Evolutionary conservation across 2,329 filamentous ascomycete species (phyloP), one percentile per base, ranked within the genome.

Genomic region (Neoscytalidium dimidiatum): DNA sequence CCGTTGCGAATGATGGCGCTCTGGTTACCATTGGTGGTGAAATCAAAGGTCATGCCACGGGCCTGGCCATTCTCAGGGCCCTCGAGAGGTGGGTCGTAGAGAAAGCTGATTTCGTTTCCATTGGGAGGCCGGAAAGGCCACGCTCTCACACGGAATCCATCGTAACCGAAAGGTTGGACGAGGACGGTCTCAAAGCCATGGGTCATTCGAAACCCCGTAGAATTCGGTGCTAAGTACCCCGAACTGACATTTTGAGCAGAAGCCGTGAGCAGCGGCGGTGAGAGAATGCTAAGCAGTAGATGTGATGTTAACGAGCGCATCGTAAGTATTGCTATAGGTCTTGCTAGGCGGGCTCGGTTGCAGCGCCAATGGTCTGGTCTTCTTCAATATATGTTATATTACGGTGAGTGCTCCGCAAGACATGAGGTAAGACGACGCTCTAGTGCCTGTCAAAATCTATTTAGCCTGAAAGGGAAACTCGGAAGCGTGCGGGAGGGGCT

Each of bases 11-110:
- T 68, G 4, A 71, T 68, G 3, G 71, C 68, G 11, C 70, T 68
- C 19, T 69, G 67, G 19, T 72, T 75, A 26, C 75, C 77, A 51
- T 73, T 77, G 38, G 71, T 72, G 0, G 68, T 69, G 6, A 70
- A 75, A 61, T 77, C 73, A 51, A 72, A 77, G 19, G 49, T 69
- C 72, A 76, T 73, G 3, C 73, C 76, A 60, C 69, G 71, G 0
- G 75, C 72, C 6, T 71, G 58, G 1, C 72, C 73, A 62, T 74
- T 69, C 52, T 77, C 75, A 0, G 73, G 74, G 1, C 77, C 77
- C 67, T 79, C 77, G 0, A 79, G 69, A 3, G 77, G 77, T 9
- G 77, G 77, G 60, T 79, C 77, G 56, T 77, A 78, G 11, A 79
- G 53, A 61, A 79, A 78, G 58, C 75, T 74, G 67, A 75, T 69